Base-by-base conservation (phyloP, 805 yeast species). In the Teunomyces gatunensis region DNA sequence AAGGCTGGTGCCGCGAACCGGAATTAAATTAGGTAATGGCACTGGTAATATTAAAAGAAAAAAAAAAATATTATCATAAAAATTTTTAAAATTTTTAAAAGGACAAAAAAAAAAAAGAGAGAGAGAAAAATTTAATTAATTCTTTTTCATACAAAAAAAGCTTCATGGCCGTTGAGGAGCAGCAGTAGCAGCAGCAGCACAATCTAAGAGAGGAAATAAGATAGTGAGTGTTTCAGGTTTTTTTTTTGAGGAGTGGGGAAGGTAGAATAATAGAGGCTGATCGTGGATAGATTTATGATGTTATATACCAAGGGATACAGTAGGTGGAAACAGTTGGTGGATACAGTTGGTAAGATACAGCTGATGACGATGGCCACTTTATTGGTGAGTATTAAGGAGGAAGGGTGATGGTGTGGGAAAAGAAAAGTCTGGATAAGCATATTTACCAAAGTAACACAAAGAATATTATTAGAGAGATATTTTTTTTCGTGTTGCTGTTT, bases 1-100 rank as follows among this genome's bases (percentile, higher is more conserved):
- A 9, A 12, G 27, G n/a, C 34, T 32, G 34, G 40, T 23, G 40
- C 40, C 40, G 40, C 40, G 23, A 37, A 37, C 40, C 28, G 40
- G 40, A 37, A 37, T 37, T 21, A 12, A 32, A 21, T 18, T 12
- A 18, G 39, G 39, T 18, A 35, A 35, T 35, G 29, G 29, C 11
- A 25, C 25, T 25, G 27, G 10, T 25, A 25, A 25, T 23, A 23
- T 30, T n/a, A 13, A 32, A 32, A 13, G 13, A 13, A 21, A 21
- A 21, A 21, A 21, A 15, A 15, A 15, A 15, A 2, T 15, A 15
- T 15, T 15, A 15, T 15, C 2, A 15, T 15, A 15, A 15, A 15
- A 21, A 21, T 4, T 21, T 6, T 21, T 5, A 32, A 13, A 32
- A 32, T 13, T n/a, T n/a, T 30, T 32, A 32, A 32, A 4, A 32